Base-by-base conservation (phyloP, 768 basidiomycete species). In the Pleurotus giganteus region DNA sequence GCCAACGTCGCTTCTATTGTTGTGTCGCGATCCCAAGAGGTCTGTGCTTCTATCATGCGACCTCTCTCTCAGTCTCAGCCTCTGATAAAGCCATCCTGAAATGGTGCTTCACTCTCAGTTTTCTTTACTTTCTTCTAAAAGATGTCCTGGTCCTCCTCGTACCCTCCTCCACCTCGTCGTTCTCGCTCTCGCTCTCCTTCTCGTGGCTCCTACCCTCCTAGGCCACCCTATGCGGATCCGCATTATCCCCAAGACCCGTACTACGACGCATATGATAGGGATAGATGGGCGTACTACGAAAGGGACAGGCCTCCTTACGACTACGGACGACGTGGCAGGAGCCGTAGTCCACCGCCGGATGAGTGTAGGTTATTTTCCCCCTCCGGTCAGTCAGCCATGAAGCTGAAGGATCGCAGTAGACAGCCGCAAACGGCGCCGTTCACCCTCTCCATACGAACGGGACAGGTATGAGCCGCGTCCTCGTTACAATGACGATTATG, bases 41-140 rank as follows among this genome's bases (percentile, higher is more conserved):
- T 92, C 89, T 89, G 89, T 92, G 81, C 85, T 85, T 85, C 84
- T 50, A 82, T 85, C 83, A 90, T 91, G 89, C 88, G 84, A 87
- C 85, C 82, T 86, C 83, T 81, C 83, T 76, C 76, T 78, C 81
- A 77, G 74, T 78, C 70, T 65, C 80, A 81, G 83, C 77, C 84
- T 83, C 84, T 86, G 76, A 85, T 84, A 75, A 36, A 78, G 77
- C 79, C 78, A 69, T 81, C 76, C 74, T 79, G 71, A 71, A 69
- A 68, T 72, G 65, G 77, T 80, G 75, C 80, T 75, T 80, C 70
- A 73, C 74, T 69, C 74, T 80, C 77, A 78, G 74, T 72, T 73
- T 72, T 71, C 72, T 71, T 74, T 72, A 74, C 73, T 75, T 73
- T 81, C 17, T 23, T 47, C 29, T 47, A 81, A 75, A 80, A 81